A percentile compares a stretch with the other conserved stretches of the same genome.
These are phyloP conservation scores for Eucalyptus marginata DNA, from an alignment of 345 rosid species.

Conservation along the genomic window DNA sequence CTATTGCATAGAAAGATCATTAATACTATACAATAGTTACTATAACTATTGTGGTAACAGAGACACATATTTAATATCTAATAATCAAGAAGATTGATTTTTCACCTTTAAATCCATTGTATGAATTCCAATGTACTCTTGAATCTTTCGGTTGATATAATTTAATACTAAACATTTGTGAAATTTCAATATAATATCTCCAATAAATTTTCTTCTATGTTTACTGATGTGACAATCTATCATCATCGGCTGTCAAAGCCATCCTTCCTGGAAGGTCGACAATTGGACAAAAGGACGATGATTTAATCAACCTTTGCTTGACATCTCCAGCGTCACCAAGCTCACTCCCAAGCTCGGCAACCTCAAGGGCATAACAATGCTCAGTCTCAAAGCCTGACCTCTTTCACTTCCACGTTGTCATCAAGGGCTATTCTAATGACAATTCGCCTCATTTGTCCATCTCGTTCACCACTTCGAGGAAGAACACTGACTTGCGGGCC, in stretches of 20 bases:
- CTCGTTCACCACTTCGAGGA: constrained; percentile 25
- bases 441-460: constrained; percentile 26
- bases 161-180: not conserved
- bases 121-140: not conserved
- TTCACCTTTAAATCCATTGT: not conserved
- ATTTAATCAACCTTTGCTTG: not conserved
- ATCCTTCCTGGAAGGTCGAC: not conserved
- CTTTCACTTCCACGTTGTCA: constrained; percentile 56
- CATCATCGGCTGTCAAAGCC: not conserved
- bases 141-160: not conserved
- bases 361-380: constrained; percentile 42
- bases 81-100: not conserved
- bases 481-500: constrained; percentile 21
- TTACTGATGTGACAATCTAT: not conserved
- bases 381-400: constrained; percentile 42
- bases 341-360: constrained; percentile 54
- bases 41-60: not conserved
- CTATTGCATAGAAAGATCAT: not conserved
- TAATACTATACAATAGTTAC: not conserved
- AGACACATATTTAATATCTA: not conserved
- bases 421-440: constrained; percentile 35
- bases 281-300: not conserved
- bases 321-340: constrained; percentile 42
- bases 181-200: not conserved
- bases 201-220: accelerated